These are phyloP conservation scores for Sporothrix brunneoviolacea DNA, from an alignment of 2,329 filamentous ascomycete species.

Conservation along the genomic window DNA sequence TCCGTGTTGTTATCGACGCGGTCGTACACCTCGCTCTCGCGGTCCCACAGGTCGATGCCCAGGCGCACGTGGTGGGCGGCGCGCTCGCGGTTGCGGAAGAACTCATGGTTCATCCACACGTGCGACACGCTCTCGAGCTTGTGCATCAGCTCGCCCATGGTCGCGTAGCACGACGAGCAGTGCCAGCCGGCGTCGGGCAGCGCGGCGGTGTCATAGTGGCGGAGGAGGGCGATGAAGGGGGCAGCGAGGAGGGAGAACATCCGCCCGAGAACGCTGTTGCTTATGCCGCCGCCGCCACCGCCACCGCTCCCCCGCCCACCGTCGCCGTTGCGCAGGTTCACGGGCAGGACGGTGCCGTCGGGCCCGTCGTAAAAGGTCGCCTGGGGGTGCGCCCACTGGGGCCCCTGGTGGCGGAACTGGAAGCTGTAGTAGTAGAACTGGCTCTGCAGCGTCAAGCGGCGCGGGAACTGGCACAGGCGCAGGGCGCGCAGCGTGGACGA, in stretches of 20 bases:
- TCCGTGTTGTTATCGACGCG: conserved; percentile 45
- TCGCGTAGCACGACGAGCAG: conserved; percentile 55
- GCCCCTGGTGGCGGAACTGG: conserved; percentile 41
- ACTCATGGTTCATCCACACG: conserved; percentile 42
- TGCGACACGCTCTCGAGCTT: conserved; percentile 55
- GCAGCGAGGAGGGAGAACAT: background rate
- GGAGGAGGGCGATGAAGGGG: conserved; percentile 25
- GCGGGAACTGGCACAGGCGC: conserved; percentile 45
- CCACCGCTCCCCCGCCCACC: conserved; percentile 24
- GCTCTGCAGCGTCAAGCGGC: conserved; percentile 44
- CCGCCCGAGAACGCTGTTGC: background rate
- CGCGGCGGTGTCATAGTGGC: conserved; percentile 36
- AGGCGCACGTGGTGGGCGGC: conserved; percentile 45
- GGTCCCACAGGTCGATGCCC: conserved; percentile 50
- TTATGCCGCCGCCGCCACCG: no score
- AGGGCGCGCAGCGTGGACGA: conserved; percentile 43
- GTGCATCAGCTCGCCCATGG: conserved; percentile 45
- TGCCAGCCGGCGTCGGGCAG: conserved; percentile 52
- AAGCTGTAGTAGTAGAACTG: conserved; percentile 54
- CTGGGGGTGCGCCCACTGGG: conserved; percentile 52
- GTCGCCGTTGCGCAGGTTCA: conserved; percentile 45
- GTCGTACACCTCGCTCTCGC: conserved; percentile 40
- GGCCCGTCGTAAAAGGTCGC: conserved; percentile 47
- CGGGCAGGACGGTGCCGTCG: conserved; percentile 43
- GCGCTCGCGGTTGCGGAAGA: conserved; percentile 39